Conservation (phyloP, 2,329 filamentous ascomycete genomes). For the Calonectria montana region DNA sequence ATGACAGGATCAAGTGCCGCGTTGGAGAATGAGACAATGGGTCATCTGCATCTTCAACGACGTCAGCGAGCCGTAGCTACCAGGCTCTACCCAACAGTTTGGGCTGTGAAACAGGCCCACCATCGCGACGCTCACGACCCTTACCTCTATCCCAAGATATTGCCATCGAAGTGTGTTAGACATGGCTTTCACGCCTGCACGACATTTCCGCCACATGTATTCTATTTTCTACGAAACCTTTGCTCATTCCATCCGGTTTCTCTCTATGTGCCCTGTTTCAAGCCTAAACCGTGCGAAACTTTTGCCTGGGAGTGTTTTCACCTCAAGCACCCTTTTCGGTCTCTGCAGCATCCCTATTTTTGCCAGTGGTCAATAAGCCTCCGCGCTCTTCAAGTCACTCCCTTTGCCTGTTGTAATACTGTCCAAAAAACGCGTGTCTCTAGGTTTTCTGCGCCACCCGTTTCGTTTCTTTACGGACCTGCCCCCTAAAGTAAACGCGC, state of each 20-base stretch:
- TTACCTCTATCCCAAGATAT: background rate
- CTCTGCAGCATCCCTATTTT: background rate
- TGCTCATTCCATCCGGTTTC: background rate
- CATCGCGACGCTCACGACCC: background rate
- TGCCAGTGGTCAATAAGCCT: background rate
- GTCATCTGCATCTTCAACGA: conserved; percentile 2
- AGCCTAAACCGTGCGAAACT: background rate
- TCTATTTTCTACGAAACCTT: conserved; percentile 3
- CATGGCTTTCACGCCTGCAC: background rate
- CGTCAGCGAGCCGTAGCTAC: background rate
- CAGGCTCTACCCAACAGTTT: background rate
- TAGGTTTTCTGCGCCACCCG: conserved; percentile 38
- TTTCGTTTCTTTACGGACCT: conserved; percentile 36
- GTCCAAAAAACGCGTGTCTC: conserved; percentile 50
- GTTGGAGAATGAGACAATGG: background rate
- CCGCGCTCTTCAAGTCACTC: conserved; percentile 35
- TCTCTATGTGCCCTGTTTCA: background rate
- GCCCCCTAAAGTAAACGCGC: conserved; percentile 54
- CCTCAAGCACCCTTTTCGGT: background rate
- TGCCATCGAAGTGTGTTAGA: background rate
- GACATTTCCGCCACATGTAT: conserved; percentile 6
- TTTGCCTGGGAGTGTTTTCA: background rate
- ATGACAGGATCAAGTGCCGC: conserved; percentile 2
- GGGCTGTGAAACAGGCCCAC: background rate
- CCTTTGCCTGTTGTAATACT: conserved; percentile 41